phyloP scores from a whole-genome alignment of 805 yeast species.

The Schwanniomyces polymorphus region DNA sequence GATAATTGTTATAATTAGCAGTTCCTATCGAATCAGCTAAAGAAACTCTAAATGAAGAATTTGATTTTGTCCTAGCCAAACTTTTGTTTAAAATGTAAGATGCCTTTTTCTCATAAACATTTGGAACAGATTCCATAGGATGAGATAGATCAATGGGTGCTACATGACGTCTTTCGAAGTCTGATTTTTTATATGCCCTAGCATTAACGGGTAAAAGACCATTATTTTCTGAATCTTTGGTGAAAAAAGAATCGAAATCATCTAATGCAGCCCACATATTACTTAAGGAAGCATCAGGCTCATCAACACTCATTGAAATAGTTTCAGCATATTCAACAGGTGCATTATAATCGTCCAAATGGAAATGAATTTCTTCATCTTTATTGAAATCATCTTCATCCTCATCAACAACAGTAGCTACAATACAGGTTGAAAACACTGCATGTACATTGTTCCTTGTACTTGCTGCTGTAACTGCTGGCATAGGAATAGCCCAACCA shows the following conservation, averaged over 20 bases:
- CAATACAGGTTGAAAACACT: slow-evolving; percentile 82
- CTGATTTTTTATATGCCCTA: slow-evolving; percentile 43
- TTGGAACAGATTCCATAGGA: slow-evolving; percentile 72
- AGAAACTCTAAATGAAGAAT: slow-evolving; percentile 73
- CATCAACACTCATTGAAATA: slow-evolving; percentile 52
- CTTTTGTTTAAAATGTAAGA: slow-evolving; percentile 72
- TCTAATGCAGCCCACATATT: slow-evolving; percentile 93
- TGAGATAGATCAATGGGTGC: slow-evolving; percentile 41
- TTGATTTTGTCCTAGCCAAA: slow-evolving; percentile 71
- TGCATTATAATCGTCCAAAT: slow-evolving; percentile 56
- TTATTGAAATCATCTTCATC: slow-evolving; percentile 23
- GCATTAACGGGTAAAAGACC: slow-evolving; percentile 5
- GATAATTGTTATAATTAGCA: slow-evolving; percentile 4
- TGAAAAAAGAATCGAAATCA: slow-evolving; percentile 84
- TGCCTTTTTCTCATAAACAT: slow-evolving; percentile 76
- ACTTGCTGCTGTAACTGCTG: slow-evolving; percentile 83
- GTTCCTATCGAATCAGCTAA: slow-evolving; percentile 62
- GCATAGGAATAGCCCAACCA: slow-evolving; percentile 98
- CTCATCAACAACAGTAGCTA: slow-evolving; percentile 29
- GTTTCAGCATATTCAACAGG: slow-evolving; percentile 43
- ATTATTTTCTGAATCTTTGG: slow-evolving; percentile 40
- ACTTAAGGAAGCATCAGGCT: slow-evolving; percentile 73
- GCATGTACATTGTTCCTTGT: slow-evolving; percentile 94
- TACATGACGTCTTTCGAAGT: slow-evolving; percentile 55
- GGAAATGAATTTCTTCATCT: slow-evolving; percentile 51